Percentiles rank a stretch among this genome's conserved stretches.
These are phyloP conservation scores for Bolboschoenus planiculmis DNA, from an alignment of 176 grass and related monocot genomes.

Conservation along the genomic window DNA sequence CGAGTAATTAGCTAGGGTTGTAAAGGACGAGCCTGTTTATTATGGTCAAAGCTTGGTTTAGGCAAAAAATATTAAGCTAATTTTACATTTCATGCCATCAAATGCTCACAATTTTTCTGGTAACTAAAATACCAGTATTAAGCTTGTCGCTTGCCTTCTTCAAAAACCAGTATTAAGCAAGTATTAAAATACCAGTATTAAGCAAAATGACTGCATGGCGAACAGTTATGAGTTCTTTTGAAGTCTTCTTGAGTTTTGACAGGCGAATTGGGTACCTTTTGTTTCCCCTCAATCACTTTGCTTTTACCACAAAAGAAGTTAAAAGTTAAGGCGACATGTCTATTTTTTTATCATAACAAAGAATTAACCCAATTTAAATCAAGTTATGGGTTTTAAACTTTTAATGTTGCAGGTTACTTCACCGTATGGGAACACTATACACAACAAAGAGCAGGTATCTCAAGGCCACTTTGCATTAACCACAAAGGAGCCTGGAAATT, in stretches of 20 bases:
- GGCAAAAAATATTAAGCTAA: not conserved
- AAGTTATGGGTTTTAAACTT: not conserved
- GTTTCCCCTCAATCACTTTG: not conserved
- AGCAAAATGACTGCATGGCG: too few species aligned
- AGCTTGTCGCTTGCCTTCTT: not conserved
- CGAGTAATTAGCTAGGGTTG: not conserved
- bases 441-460: conserved; percentile 42
- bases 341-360: not conserved
- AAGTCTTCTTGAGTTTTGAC: not conserved
- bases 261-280: not conserved
- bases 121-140: not conserved
- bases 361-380: not conserved
- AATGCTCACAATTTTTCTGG: not conserved
- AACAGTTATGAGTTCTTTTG: not conserved
- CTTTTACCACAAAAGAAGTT: too few species aligned
- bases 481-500: conserved; percentile 66
- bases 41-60: not conserved
- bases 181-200: too few species aligned
- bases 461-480: conserved; percentile 66
- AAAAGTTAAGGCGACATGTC: too few species aligned
- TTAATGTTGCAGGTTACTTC: conserved; percentile 69
- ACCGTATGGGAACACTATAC: conserved; percentile 50
- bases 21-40: not conserved
- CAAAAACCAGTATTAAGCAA: not conserved
- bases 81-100: not conserved